Percentiles rank a stretch among this genome's conserved stretches.
These are phyloP conservation scores for Simmondsia chinensis DNA, from an alignment of 148 eudicot genomes.

Conservation along the genomic window DNA sequence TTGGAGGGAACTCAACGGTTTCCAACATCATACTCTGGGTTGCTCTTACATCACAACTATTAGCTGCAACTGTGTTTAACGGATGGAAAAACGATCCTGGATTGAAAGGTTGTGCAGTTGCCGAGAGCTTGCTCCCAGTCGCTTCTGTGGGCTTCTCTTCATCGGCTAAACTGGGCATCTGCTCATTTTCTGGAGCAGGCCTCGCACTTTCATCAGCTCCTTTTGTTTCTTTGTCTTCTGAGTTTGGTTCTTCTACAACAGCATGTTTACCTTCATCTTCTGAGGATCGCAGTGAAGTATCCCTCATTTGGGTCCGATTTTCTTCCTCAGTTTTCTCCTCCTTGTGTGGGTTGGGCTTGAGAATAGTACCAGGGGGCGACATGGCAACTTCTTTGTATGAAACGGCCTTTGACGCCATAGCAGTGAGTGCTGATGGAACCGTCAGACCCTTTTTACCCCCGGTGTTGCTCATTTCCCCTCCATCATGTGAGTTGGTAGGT, in stretches of 20 bases:
- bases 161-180: constrained; percentile 14
- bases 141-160: constrained; percentile 49
- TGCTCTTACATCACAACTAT: constrained; percentile 53
- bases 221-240: constrained; percentile 19
- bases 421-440: constrained; percentile 21
- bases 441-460: constrained; percentile 31
- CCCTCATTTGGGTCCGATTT: constrained; percentile 5
- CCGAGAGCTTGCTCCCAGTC: constrained; percentile 90
- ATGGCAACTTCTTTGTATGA: constrained; percentile 96
- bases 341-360: constrained; percentile 48
- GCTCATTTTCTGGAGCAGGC: constrained; percentile 26
- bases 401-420: constrained; percentile 73
- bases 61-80: constrained; percentile 19
- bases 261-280: constrained; percentile 18
- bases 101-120: constrained; percentile 73
- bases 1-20: constrained; percentile 74
- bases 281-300: constrained; percentile 19
- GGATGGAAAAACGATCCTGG: constrained; percentile 48
- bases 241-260: constrained; percentile 22
- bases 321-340: constrained; percentile 42
- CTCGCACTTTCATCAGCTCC: constrained; percentile 9
- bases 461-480: constrained; percentile 14
- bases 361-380: constrained; percentile 93
- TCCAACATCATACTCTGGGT: constrained; percentile 67
- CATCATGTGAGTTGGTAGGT: constrained; percentile 13